Base-by-base conservation (phyloP, 2,329 filamentous ascomycete species). In the Claviceps arundinis region DNA sequence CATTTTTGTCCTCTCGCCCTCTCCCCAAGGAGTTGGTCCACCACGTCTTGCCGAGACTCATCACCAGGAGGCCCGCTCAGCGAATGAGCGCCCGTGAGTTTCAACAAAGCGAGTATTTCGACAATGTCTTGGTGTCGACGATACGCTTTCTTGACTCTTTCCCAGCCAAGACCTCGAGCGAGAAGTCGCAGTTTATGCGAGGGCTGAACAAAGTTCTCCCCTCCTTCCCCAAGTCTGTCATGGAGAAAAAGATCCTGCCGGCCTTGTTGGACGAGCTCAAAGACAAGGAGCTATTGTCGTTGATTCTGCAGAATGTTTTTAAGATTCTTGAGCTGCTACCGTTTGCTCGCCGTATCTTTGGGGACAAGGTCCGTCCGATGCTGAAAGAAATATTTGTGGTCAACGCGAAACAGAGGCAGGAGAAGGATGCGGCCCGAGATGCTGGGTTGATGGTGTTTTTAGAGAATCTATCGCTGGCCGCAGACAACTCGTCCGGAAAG, bases 111-210 rank as follows among this genome's bases (percentile, higher is more conserved):
- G 84, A 88, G 58, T 98, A 94, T 65, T 98, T 98, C 64, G 89
- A 98, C 68, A 98, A 97, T 62, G 87, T 97, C 46, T 75, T 98
- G 4, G 89, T 98, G 22, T 95, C 90, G 0, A 96, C 93, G 0
- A 95, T 98, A 56, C 87, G 93, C 13, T 98, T 98, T 63, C 73
- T 98, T 26, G 93, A 98, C 60, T 80, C 84, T 0, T 81, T 98
- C 54, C 91, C 93, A 0, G 87, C 88, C 37, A 98, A 98, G 70
- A 95, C 89, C 1, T 78, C 87, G 0, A 87, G 81, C 56, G 93
- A 98, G 63, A 98, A 98, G 65, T 78, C 85, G 6, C 84, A 89
- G 53, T 98, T 98, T 65, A 80, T 98, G 77, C 82, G 89, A 51
- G 93, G 93, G 0, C 73, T 98, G 9, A 83, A 85, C 58, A 85